Base-by-base conservation (phyloP, 495 filamentous ascomycete genomes). In the Stereocaulon alpinum region DNA sequence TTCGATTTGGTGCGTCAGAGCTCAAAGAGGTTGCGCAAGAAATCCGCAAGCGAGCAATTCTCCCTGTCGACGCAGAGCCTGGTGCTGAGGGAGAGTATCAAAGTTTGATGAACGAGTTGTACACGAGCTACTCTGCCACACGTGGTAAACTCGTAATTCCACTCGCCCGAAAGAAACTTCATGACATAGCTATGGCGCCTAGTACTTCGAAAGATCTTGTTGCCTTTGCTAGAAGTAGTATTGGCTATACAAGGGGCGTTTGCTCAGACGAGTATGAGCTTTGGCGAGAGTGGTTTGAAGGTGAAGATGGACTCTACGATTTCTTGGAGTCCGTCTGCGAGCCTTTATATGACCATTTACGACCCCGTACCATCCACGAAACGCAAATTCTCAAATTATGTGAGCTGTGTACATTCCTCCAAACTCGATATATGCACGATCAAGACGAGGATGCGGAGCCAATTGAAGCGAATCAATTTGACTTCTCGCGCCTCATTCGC, bases 371-470 rank as follows among this genome's bases (percentile, higher is more conserved):
- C 24, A 86, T 88, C 45, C 84, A 85, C 62, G 86, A 89, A 67
- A 84, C 77, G 20, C 81, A 80, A 73, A 74, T 86, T 63, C 64
- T 89, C 74, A 81, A 86, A 73, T 79, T 92, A 4, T 95, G 89
- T 71, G 86, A 89, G 64, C 73, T 96, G 1, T 85, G 89, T 57
- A 85, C 84, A 10, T 78, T 91, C 68, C 73, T 96, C 12, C 89
- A 91, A 63, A 88, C 87, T n/a, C 83, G 86, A 44, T 95, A 95
- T 62, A 77, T 91, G 64, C 74, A 85, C 24, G 83, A 86, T 47
- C 78, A 80, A 41, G 86, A 87, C 45, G 90, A 95, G 49, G 80
- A 87, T 48, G 75, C 82, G 15, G 80, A 85, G 63, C 72, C 69
- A 18, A 58, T 71, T 0, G 80, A 82, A 47, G 66, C 70, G 17